Evolutionary conservation across 2,329 filamentous ascomycete species (phyloP).

Genomic region (Paraphoma sp.): DNA sequence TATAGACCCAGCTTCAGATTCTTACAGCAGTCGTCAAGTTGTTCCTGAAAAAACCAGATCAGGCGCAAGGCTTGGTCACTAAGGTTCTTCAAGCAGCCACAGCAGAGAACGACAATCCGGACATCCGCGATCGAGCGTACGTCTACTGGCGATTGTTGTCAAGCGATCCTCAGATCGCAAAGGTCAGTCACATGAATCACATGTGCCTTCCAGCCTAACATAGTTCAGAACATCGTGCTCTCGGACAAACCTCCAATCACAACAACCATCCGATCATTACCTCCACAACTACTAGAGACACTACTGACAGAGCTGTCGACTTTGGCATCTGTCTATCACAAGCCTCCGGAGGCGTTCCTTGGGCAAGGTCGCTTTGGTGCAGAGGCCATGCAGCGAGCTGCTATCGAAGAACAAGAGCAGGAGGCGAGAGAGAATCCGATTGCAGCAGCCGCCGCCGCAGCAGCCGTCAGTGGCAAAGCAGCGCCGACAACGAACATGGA

Average conservation of each 20-base stretch:
- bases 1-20: slow-evolving; percentile 93
- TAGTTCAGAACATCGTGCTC: slow-evolving; percentile 76
- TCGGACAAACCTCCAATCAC: slow-evolving; percentile 94
- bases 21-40: slow-evolving; percentile 96
- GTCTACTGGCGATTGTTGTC: slow-evolving; percentile 98
- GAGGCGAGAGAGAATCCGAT: slow-evolving; percentile 94
- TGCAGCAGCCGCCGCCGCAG: slow-evolving; percentile 78
- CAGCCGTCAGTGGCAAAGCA: slow-evolving; percentile 62
- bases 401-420: slow-evolving; percentile 94
- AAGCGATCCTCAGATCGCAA: slow-evolving; percentile 87
- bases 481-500: slow-evolving; percentile 79
- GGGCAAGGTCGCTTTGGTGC: slow-evolving; percentile 93
- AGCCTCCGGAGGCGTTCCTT: slow-evolving; percentile 96
- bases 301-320: slow-evolving; percentile 93
- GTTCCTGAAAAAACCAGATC: slow-evolving; percentile 95
- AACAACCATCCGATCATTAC: slow-evolving; percentile 90
- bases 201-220: background rate
- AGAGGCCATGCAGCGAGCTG: slow-evolving; percentile 91
- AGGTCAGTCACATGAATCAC: slow-evolving; percentile 59
- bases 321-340: slow-evolving; percentile 96
- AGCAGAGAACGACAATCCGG: slow-evolving; percentile 94
- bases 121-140: slow-evolving; percentile 95
- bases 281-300: slow-evolving; percentile 82
- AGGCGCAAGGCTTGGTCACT: slow-evolving; percentile 88
- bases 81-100: slow-evolving; percentile 94